Conservation (phyloP, 78 protist genomes). For the Pelomyxa schiedti region DNA sequence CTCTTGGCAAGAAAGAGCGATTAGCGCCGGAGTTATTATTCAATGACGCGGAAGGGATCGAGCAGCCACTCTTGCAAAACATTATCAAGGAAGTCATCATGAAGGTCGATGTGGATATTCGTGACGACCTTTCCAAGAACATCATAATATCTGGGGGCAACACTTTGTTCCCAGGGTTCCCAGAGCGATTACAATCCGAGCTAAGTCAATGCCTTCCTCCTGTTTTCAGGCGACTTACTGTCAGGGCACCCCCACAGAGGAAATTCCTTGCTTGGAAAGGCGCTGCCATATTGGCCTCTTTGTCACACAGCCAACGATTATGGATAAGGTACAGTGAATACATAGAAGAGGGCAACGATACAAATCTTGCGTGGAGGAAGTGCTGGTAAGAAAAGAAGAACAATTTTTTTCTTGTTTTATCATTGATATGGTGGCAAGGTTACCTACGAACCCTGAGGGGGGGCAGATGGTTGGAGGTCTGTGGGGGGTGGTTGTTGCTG, state of each 20-base stretch:
- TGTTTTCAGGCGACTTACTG: not conserved
- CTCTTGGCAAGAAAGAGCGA: conserved; percentile 46
- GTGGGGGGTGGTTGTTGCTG: no score
- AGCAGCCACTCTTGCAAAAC: not conserved
- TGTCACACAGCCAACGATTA: no score
- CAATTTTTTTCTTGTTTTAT: no score
- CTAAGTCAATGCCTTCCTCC: not conserved
- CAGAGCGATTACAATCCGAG: not conserved
- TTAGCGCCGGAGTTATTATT: no score
- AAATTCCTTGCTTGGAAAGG: conserved; percentile 72
- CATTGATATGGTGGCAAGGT: no score
- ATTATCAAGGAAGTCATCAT: not conserved
- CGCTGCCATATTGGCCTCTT: conserved; percentile 64
- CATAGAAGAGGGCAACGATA: no score
- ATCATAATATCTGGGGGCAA: conserved; percentile 51
- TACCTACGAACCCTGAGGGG: no score
- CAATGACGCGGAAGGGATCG: conserved; percentile 5
- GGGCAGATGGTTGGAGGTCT: no score
- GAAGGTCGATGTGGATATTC: conserved; percentile 49
- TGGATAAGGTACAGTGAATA: no score
- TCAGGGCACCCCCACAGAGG: conserved; percentile 69
- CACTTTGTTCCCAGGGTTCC: not conserved
- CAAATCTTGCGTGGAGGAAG: no score
- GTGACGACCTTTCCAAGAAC: conserved; percentile 47
- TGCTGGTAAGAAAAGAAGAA: no score